A percentile compares a stretch with the other conserved stretches of the same genome.
Conservation (phyloP, 768 basidiomycete genomes). For the Infundibulicybe gibba region DNA sequence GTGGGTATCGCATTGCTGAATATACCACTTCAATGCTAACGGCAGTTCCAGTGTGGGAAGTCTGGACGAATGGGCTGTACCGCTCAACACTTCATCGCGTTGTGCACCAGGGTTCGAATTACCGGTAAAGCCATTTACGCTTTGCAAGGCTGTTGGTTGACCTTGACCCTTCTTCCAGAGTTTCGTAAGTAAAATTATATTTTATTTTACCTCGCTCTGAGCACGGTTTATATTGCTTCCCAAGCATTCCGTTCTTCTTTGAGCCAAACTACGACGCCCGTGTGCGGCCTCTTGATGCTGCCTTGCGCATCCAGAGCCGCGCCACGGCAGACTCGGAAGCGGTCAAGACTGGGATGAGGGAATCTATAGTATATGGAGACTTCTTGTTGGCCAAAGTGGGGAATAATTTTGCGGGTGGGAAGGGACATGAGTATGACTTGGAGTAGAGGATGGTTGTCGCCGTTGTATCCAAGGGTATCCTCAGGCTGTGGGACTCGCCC, state of each 20-base stretch:
- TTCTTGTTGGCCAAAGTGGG: conserved; percentile 73
- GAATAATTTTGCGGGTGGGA: conserved; percentile 58
- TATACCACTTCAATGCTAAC: not conserved
- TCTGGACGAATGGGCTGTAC: conserved; percentile 88
- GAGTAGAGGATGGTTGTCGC: no score
- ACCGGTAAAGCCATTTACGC: conserved; percentile 43
- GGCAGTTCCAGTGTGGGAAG: conserved; percentile 73
- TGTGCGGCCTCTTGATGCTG: conserved; percentile 63
- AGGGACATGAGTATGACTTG: conserved; percentile 33
- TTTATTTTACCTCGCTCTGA: not conserved
- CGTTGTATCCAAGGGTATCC: no score
- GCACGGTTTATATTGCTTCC: not conserved
- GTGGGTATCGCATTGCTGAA: conserved; percentile 33
- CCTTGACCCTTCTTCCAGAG: conserved; percentile 30
- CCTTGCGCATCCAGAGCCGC: conserved; percentile 37
- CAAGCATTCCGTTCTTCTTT: conserved; percentile 88
- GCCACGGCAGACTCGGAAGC: conserved; percentile 8
- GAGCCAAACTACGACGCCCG: conserved; percentile 82
- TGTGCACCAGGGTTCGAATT: conserved; percentile 71
- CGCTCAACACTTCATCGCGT: conserved; percentile 86
- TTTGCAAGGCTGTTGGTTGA: not conserved
- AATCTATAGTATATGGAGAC: conserved; percentile 70
- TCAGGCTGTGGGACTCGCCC: no score
- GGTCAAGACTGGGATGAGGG: conserved; percentile 13
- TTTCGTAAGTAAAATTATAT: conserved; percentile 72